These are phyloP conservation scores for Colletotrichum shisoi DNA, from an alignment of 2,329 filamentous ascomycete species.

Conservation along the genomic window DNA sequence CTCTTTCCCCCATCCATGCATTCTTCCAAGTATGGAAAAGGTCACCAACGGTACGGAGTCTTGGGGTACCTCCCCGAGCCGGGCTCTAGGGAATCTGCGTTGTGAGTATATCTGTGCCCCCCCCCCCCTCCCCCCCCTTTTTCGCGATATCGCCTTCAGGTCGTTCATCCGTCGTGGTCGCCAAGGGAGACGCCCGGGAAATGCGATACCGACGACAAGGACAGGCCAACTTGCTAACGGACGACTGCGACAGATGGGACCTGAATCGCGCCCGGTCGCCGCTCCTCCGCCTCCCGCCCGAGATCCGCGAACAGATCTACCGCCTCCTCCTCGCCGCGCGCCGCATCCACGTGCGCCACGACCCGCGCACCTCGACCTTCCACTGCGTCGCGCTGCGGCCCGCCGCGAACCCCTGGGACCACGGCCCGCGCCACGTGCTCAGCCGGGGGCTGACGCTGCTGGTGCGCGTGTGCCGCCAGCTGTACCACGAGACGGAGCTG, in stretches of 20 bases:
- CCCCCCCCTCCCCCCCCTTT: too few relatives aligned
- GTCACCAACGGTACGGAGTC: conserved; percentile 29
- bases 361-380: conserved; percentile 43
- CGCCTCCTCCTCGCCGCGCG: conserved; percentile 40
- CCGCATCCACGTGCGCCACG: conserved; percentile 42
- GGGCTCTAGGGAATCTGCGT: conserved; percentile 31
- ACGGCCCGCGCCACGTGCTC: conserved; percentile 1
- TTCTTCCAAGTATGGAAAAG: conserved; percentile 33
- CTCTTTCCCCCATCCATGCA: conserved; percentile 24
- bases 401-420: conserved; percentile 46
- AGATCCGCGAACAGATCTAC: conserved; percentile 44
- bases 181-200: too few relatives aligned
- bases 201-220: not conserved
- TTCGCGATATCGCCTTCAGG: not conserved
- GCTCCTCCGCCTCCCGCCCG: conserved; percentile 43
- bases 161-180: too few relatives aligned
- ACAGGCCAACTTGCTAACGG: not conserved
- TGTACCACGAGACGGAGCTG: conserved; percentile 49
- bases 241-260: conserved; percentile 22
- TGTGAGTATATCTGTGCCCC: conserved; percentile 16
- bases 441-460: conserved; percentile 46
- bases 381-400: conserved; percentile 44
- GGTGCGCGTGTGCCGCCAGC: conserved; percentile 48
- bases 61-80: conserved; percentile 35
- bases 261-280: conserved; percentile 28